Conservation (phyloP, 495 filamentous ascomycete species). For the Astrothelium macrocarpum region DNA sequence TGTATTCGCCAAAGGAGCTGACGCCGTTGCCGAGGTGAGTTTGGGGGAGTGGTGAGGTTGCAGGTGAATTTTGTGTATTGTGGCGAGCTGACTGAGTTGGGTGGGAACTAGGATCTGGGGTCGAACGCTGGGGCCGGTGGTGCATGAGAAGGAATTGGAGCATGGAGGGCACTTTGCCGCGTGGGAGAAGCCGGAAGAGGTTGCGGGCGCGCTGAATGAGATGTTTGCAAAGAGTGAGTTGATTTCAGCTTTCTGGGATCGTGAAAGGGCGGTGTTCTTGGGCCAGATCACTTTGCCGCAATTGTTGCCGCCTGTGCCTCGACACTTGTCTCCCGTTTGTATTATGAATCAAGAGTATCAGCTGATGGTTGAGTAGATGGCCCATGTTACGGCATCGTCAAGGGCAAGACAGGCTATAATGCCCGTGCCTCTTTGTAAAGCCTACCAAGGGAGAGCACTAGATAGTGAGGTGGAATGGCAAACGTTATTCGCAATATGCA, state of each 20-base stretch:
- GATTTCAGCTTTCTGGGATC: neutral
- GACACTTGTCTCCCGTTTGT: neutral
- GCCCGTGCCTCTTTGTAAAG: neutral
- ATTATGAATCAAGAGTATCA: neutral
- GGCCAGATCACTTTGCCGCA: neutral
- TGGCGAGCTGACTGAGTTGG: neutral
- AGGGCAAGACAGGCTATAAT: neutral
- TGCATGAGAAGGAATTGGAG: conserved; percentile 29
- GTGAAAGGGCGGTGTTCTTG: neutral
- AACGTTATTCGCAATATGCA: neutral
- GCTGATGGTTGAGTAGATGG: neutral
- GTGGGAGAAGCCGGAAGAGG: conserved; percentile 31
- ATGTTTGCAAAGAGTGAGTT: conserved; percentile 21
- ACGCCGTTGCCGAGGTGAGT: neutral
- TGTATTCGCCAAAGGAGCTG: conserved; percentile 17
- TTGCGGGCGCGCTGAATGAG: conserved; percentile 28
- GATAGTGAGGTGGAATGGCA: neutral
- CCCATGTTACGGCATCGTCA: conserved; percentile 1
- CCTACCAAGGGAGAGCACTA: neutral
- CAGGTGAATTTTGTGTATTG: neutral
- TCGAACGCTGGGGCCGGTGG: conserved; percentile 20
- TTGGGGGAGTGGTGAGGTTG: neutral
- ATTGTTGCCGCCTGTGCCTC: neutral
- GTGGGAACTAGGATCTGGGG: conserved; percentile 27
- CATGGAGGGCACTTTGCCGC: conserved; percentile 36